phyloP scores from a whole-genome alignment of 331 rosid species.

The Rosa hybrid region DNA sequence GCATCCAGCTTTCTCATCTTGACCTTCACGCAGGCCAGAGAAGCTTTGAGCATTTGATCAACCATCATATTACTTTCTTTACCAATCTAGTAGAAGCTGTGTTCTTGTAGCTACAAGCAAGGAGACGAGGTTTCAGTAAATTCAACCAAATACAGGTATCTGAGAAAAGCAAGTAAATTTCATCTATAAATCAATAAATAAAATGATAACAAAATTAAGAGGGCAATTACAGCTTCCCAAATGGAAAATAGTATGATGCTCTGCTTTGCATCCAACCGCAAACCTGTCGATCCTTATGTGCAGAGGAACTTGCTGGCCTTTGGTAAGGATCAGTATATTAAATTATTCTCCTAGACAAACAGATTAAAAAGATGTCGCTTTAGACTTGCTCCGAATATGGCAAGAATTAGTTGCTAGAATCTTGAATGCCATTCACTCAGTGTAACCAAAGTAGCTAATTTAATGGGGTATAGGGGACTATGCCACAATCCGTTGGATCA shows the following conservation, averaged over 20 bases:
- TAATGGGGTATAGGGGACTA: not conserved
- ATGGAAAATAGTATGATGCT: not conserved
- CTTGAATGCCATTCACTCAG: not conserved
- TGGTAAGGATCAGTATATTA: not conserved
- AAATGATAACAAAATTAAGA: not conserved
- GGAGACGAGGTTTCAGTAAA: not conserved
- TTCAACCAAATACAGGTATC: not conserved
- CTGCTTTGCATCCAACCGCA: slow-evolving; percentile 13
- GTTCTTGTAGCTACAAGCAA: not conserved
- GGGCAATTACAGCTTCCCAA: not conserved
- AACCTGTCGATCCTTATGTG: slow-evolving; percentile 3
- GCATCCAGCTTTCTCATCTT: not conserved
- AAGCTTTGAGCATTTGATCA: not conserved
- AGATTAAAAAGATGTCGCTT: not conserved
- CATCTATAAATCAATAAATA: not conserved
- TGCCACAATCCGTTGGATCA: not conserved
- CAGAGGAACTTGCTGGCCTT: not conserved
- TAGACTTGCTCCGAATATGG: not conserved
- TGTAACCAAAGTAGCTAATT: not conserved
- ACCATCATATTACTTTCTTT: not conserved
- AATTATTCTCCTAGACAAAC: not conserved
- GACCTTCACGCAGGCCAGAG: not conserved
- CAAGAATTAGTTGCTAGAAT: not conserved
- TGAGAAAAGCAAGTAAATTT: not conserved
- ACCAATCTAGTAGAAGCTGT: not conserved